Evolutionary conservation across 768 basidiomycete species (phyloP).

Genomic region (Boletus vermiculosoides): DNA sequence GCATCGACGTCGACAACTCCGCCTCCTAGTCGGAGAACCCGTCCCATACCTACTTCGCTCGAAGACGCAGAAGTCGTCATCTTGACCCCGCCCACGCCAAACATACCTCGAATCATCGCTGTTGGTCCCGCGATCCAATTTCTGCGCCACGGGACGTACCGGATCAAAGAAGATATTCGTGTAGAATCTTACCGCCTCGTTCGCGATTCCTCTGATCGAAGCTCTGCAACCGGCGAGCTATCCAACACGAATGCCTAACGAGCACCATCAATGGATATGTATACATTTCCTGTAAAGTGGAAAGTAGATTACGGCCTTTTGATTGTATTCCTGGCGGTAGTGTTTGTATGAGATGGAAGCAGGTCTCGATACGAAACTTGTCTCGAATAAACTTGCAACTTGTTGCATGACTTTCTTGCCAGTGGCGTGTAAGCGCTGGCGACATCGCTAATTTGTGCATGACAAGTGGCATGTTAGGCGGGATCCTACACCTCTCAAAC

Average conservation of each 20-base stretch:
- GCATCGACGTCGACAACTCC: slow-evolving; percentile 3
- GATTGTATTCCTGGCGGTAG: slow-evolving; percentile 26
- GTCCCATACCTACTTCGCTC: slow-evolving; percentile 49
- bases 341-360: no score
- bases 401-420: no score
- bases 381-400: no score
- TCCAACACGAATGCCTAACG: neutral
- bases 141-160: slow-evolving; percentile 44
- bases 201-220: slow-evolving; percentile 16
- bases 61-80: slow-evolving; percentile 55
- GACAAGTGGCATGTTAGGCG: neutral
- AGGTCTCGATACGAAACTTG: no score
- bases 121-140: slow-evolving; percentile 48
- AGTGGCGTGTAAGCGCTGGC: neutral
- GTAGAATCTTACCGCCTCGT: slow-evolving; percentile 58
- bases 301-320: neutral
- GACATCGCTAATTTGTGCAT: neutral
- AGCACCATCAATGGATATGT: neutral
- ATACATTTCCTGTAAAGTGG: neutral
- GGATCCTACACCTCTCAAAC: no score
- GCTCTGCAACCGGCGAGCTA: slow-evolving; percentile 1
- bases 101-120: slow-evolving; percentile 38
- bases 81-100: slow-evolving; percentile 33
- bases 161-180: slow-evolving; percentile 45
- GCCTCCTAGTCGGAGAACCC: slow-evolving; percentile 30